phyloP scores from a whole-genome alignment of 495 filamentous ascomycete species.

The Letharia columbiana region DNA sequence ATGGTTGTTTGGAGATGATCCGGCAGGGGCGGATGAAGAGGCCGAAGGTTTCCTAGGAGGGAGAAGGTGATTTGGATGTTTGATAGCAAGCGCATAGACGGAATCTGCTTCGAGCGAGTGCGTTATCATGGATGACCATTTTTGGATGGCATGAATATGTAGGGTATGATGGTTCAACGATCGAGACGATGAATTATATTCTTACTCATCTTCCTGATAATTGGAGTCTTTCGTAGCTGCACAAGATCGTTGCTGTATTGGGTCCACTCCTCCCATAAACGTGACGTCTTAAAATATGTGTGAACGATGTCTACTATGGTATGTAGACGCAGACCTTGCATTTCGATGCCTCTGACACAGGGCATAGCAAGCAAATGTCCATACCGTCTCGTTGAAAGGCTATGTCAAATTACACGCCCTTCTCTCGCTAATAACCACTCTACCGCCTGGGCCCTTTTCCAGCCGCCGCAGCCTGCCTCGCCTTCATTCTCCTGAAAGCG shows the following conservation, averaged over 20 bases:
- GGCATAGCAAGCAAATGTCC: not conserved
- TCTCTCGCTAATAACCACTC: not conserved
- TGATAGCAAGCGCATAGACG: not conserved
- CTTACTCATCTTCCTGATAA: not conserved
- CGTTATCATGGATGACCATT: not conserved
- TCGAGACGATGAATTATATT: not conserved
- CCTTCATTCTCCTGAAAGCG: slow-evolving; percentile 73
- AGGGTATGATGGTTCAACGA: not conserved
- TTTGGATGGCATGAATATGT: slow-evolving; percentile 18
- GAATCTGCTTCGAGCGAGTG: not conserved
- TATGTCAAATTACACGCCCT: not conserved
- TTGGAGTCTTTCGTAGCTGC: not conserved
- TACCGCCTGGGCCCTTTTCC: slow-evolving; percentile 38
- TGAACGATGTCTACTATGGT: not conserved
- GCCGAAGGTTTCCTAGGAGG: slow-evolving; percentile 11
- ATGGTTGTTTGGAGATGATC: slow-evolving; percentile 49
- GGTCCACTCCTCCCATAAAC: not conserved
- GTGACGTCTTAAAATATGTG: not conserved
- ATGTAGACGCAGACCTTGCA: not conserved
- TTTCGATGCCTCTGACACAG: not conserved
- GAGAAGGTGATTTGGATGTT: not conserved
- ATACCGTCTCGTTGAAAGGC: not conserved
- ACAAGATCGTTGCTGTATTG: not conserved
- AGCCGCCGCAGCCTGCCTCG: slow-evolving; percentile 51
- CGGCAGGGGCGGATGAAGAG: slow-evolving; percentile 16